These are phyloP conservation scores for Wickerhamiella occidentalis DNA, from an alignment of 805 yeast species.

Conservation along the genomic window DNA sequence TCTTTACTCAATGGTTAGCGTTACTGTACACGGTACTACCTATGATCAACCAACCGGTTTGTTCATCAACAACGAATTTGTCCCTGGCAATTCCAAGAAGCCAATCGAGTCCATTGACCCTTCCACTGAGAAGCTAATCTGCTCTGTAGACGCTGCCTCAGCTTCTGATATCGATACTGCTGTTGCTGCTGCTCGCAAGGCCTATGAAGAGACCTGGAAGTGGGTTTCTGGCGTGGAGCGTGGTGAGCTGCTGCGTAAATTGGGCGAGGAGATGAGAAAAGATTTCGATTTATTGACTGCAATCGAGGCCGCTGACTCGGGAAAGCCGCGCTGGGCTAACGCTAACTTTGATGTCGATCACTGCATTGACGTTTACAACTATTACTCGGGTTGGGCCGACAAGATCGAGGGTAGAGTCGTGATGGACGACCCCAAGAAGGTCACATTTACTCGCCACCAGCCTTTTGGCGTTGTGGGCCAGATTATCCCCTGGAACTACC, in stretches of 20 bases:
- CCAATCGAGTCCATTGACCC: constrained; percentile 57
- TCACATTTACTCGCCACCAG: constrained; percentile 59
- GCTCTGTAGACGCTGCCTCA: constrained; percentile 62
- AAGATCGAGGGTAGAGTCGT: constrained; percentile 50
- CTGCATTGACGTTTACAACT: constrained; percentile 44
- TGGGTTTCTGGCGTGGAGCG: constrained; percentile 53
- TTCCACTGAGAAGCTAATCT: constrained; percentile 58
- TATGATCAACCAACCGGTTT: constrained; percentile 65
- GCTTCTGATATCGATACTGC: constrained; percentile 75
- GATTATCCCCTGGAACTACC: constrained; percentile 65
- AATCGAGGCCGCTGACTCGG: constrained; percentile 82
- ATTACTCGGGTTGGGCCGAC: constrained; percentile 68
- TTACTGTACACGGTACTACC: constrained; percentile 19
- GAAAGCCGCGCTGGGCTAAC: constrained; percentile 45
- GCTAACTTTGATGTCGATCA: constrained; percentile 43
- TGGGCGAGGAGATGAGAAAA: constrained; percentile 70
- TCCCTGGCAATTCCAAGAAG: constrained; percentile 41
- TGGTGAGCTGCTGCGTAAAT: constrained; percentile 47
- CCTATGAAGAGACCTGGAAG: constrained; percentile 60
- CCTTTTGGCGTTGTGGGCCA: constrained; percentile 57
- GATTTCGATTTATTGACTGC: constrained; percentile 61
- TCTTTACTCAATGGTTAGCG: constrained; percentile 7
- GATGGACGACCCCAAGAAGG: constrained; percentile 45
- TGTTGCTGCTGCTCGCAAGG: constrained; percentile 71
- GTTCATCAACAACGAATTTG: constrained; percentile 63